Evolutionary conservation across 805 yeast species (phyloP).

Genomic region (Monosporozyma solicola): DNA sequence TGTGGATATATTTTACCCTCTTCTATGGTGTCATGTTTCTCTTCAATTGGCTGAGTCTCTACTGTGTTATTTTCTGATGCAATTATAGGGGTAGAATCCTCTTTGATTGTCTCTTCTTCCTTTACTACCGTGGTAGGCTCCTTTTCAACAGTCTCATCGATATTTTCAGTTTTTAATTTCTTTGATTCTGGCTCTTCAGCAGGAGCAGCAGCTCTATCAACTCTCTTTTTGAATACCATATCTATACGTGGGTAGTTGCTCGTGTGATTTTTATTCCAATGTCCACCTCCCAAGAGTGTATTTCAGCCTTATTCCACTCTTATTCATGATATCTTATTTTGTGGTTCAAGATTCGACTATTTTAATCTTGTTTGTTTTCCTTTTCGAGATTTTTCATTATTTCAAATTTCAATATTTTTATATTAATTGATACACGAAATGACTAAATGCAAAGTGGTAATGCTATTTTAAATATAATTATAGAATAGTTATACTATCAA

Average conservation of each 20-base stretch:
- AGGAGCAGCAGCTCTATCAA: background rate
- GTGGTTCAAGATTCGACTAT: background rate
- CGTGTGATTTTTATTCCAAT: background rate
- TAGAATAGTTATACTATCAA: background rate
- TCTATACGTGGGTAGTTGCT: background rate
- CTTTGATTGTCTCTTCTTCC: background rate
- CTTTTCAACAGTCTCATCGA: background rate
- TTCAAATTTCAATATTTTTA: background rate
- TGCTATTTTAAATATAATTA: background rate
- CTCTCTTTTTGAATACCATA: background rate
- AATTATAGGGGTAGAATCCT: background rate
- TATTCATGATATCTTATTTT: background rate
- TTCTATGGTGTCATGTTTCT: background rate
- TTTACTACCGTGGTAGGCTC: background rate
- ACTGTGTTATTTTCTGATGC: background rate
- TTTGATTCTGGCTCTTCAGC: background rate
- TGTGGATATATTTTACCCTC: background rate
- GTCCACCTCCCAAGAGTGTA: background rate
- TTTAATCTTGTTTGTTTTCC: background rate
- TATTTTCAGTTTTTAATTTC: background rate
- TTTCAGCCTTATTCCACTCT: background rate
- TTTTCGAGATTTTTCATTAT: background rate
- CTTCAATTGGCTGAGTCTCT: background rate
- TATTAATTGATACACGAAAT: background rate
- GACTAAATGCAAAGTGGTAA: background rate